Evolutionary conservation across 306 rosid species (phyloP).

Genomic region (Aeschynomene evenia): DNA sequence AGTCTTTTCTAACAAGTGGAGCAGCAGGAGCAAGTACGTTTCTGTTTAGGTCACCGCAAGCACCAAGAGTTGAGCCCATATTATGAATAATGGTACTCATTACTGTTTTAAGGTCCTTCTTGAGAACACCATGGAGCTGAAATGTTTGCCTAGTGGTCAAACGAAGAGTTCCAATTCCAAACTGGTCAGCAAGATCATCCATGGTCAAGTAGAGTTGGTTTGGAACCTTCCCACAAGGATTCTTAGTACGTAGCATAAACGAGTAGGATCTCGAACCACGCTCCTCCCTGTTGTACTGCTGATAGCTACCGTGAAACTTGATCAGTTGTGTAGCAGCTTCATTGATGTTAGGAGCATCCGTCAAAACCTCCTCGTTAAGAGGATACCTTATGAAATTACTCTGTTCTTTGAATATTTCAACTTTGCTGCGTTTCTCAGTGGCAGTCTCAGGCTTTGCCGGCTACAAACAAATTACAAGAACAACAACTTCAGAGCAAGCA

Average conservation of each 20-base stretch:
- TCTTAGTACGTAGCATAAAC: conserved; percentile 96
- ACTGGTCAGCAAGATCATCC: conserved; percentile 99
- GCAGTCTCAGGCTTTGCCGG: conserved; percentile 58
- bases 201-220: conserved; percentile 89
- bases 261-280: conserved; percentile 82
- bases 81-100: conserved; percentile 75
- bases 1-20: conserved; percentile 76
- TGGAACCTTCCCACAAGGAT: conserved; percentile 91
- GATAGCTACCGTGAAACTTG: conserved; percentile 97
- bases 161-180: conserved; percentile 96
- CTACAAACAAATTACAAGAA: conserved; percentile 39
- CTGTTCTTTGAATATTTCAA: conserved; percentile 92
- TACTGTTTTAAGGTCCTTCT: conserved; percentile 86
- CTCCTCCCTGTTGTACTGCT: conserved; percentile 88
- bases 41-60: conserved; percentile 94
- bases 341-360: conserved; percentile 80
- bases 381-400: conserved; percentile 91
- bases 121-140: conserved; percentile 94
- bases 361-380: conserved; percentile 85
- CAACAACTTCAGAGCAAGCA: neutral
- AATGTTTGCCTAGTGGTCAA: conserved; percentile 94
- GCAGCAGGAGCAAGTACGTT: conserved; percentile 99
- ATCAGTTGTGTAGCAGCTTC: conserved; percentile 92
- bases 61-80: conserved; percentile 96
- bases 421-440: conserved; percentile 86